Evolutionary conservation across 1,284 basidiomycete species (phyloP), one percentile per base, ranked within the genome.

Genomic region (Cutaneotrichosporon sp.): DNA sequence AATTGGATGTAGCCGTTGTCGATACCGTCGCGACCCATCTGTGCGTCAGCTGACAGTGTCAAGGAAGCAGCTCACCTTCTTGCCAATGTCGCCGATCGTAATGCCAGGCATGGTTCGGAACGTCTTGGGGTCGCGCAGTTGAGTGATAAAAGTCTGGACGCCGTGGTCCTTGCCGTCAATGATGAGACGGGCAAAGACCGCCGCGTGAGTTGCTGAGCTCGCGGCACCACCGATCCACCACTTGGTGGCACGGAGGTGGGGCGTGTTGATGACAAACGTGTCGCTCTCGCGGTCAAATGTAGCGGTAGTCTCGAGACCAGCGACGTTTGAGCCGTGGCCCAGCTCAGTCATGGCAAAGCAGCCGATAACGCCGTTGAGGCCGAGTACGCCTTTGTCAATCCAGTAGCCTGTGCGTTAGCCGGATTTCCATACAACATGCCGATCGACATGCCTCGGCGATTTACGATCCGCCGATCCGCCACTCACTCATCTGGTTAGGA

Each of bases 1-100:
- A 98, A 90, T 81, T 95, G 88, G 68, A 98, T 86, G 60, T 86
- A 83, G 65, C 87, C 89, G 70, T 87, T 85, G 83, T 92, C 90
- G 62, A 99, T 88, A 65, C 84, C 84, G 69, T 85, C 84, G 40
- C 84, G 75, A 38, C 85, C 85, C 84, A 85, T 85, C 79, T 57
- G 40, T 10, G n/a, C 3, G 56, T 42, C 34, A 55, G 53, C 53
- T 21, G 5, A 42, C 16, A 11, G 14, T 13, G 30, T 34, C 14
- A 26, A 31, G 30, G 26, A 32, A 18, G 30, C 21, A 5, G 38
- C 56, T 57, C 38, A 57, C 56, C 46, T 86, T 85, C 73, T 84
- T 85, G 38, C 85, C 84, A 63, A 86, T 84, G 75, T 86, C 85
- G 13, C 85, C 85, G 65, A 86, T 85, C 58, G 81, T 83, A 67